Conservation (phyloP, 768 basidiomycete genomes). For the Termitomyces eurrhizus region DNA sequence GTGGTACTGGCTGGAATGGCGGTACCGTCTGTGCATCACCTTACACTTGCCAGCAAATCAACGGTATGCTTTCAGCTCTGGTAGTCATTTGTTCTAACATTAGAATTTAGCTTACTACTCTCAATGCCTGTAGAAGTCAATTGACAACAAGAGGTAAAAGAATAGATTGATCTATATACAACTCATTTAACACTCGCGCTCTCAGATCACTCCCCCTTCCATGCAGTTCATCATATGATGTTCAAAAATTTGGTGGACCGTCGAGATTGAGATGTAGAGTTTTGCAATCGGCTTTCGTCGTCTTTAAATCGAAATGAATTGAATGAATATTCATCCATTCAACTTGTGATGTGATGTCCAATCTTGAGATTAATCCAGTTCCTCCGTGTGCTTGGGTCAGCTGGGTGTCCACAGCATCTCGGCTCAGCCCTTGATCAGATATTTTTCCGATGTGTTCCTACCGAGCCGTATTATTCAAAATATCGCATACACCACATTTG, state of each 20-base stretch:
- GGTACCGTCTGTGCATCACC: neutral
- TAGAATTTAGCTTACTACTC: neutral
- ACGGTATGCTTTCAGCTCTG: neutral
- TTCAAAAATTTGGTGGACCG: neutral
- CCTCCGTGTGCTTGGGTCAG: neutral
- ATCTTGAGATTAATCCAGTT: neutral
- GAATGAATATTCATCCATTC: neutral
- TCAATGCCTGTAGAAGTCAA: neutral
- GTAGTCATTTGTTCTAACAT: neutral
- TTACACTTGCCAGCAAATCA: conserved; percentile 1
- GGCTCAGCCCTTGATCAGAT: neutral
- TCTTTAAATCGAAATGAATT: neutral
- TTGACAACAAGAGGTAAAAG: neutral
- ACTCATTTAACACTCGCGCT: neutral
- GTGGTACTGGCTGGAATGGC: conserved; percentile 3
- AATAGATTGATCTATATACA: neutral
- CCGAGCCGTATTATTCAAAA: neutral
- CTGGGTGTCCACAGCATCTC: neutral
- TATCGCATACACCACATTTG: neutral
- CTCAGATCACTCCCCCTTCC: neutral
- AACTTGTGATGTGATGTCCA: neutral
- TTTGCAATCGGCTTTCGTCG: neutral
- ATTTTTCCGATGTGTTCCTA: neutral
- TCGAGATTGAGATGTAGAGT: neutral
- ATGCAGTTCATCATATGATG: neutral